These are phyloP conservation scores for Lichtheimia hyalospora DNA, from an alignment of 371 early-diverging fungal species.

Conservation along the genomic window DNA sequence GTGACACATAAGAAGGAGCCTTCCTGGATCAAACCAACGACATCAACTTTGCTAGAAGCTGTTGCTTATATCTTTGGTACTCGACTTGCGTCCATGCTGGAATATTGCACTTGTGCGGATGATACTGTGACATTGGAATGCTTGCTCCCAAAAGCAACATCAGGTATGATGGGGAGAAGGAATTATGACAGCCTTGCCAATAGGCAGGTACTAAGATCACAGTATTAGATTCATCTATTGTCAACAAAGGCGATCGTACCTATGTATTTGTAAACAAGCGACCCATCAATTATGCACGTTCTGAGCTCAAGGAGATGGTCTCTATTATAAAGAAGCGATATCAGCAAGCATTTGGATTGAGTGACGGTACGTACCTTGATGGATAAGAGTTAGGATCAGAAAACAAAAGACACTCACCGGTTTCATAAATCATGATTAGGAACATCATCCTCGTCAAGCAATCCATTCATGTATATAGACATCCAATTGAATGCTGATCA, in stretches of 20 bases:
- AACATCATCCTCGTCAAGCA: constrained; percentile 14
- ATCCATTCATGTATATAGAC: constrained; percentile 39
- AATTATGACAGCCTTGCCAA: background rate
- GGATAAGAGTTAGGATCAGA: too few species aligned
- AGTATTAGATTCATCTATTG: constrained; percentile 21
- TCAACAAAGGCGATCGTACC: constrained; percentile 35
- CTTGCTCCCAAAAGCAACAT: constrained; percentile 24
- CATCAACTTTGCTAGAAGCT: constrained; percentile 13
- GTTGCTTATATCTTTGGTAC: constrained; percentile 23
- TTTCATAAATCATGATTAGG: background rate
- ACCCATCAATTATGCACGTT: constrained; percentile 35
- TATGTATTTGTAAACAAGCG: constrained; percentile 42
- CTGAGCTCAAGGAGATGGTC: constrained; percentile 36
- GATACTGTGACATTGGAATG: constrained; percentile 8
- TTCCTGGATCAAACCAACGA: constrained; percentile 30
- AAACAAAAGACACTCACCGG: background rate
- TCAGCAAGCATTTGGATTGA: constrained; percentile 13
- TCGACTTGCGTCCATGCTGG: constrained; percentile 20
- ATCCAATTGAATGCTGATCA: constrained; percentile 27
- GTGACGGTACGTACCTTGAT: constrained; percentile 6
- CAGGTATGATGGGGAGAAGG: constrained; percentile 25
- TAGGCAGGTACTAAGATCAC: background rate
- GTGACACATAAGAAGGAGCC: constrained; percentile 9
- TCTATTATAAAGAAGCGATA: constrained; percentile 21
- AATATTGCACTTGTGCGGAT: background rate